Evolutionary conservation across 768 basidiomycete genomes (phyloP).

Genomic region (Tulasnella sp.): DNA sequence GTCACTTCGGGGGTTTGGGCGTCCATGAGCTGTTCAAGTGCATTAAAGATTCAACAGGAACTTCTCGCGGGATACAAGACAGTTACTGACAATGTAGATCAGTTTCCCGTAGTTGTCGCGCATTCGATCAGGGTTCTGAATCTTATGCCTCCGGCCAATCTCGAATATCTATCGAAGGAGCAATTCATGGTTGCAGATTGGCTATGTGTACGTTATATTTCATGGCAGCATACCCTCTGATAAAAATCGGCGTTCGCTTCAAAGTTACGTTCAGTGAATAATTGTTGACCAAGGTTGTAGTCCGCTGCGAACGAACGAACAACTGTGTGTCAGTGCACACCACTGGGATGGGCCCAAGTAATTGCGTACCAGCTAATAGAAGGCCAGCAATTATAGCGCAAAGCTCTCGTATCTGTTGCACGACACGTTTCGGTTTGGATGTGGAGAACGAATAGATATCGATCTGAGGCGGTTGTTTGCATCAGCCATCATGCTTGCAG

Average conservation of each 20-base stretch:
- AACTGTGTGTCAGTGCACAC: background rate
- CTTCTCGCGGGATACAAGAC: too few relatives aligned
- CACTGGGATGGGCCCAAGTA: background rate
- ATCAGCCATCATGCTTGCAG: background rate
- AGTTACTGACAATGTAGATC: constrained; percentile 17
- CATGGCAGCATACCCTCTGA: constrained; percentile 33
- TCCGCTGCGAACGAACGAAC: constrained; percentile 44
- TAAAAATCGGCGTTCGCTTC: constrained; percentile 70
- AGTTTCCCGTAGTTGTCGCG: constrained; percentile 79
- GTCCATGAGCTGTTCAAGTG: constrained; percentile 47
- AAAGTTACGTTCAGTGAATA: constrained; percentile 75
- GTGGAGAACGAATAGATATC: constrained; percentile 69
- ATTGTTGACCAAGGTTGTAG: constrained; percentile 80
- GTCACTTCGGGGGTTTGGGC: constrained; percentile 76
- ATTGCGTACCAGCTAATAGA: constrained; percentile 33
- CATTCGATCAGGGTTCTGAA: constrained; percentile 92
- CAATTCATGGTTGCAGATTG: background rate
- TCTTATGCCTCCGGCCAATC: constrained; percentile 42
- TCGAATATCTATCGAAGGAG: constrained; percentile 43
- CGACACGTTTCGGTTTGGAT: constrained; percentile 79
- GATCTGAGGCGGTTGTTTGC: constrained; percentile 29
- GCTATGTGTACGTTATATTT: background rate
- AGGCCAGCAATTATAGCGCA: constrained; percentile 83
- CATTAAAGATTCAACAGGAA: too few relatives aligned
- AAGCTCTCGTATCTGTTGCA: constrained; percentile 75